Evolutionary conservation across 2,329 filamentous ascomycete genomes (phyloP), one percentile per base, ranked within the genome.

Genomic region (Paecilomyces variotii): DNA sequence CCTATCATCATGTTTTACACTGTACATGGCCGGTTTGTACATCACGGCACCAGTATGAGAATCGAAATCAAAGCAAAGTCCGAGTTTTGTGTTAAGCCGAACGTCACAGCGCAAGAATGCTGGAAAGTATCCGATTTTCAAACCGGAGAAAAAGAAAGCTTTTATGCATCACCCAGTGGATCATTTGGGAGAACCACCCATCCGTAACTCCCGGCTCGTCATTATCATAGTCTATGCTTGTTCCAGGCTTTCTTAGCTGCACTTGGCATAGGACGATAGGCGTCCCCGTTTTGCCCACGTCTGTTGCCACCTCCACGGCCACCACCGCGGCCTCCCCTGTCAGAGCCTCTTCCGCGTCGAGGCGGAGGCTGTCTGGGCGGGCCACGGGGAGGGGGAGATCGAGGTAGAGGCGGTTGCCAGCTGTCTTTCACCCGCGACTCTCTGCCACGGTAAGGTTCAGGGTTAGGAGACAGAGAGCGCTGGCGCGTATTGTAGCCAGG

Each of bases 211-310:
- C 39, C 19, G 39, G 39, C 39, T 45, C 39, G 6, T 53, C 51
- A 14, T 56, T 55, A 55, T 69, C 59, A 70, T 24, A 70, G 57
- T 57, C 69, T 62, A 57, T 67, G 66, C 59, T 59, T 66, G 56
- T 72, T 68, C 69, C 70, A 72, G n/a, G 64, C 65, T 49, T 69
- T 69, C 53, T 71, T 70, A 6, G 60, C 69, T 2, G 69, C 66
- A 61, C 67, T 71, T 1, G 69, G 70, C 62, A 71, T 60, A 6
- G 71, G 71, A 39, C 70, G 70, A 63, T 74, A 73, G 7, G 61
- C 59, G 56, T 62, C 61, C 55, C 55, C 60, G 19, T 56, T 55
- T 34, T 28, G 26, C n/a, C 45, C 57, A 19, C 57, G 27, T 28
- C 53, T 25, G 34, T 50, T 30, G 50, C 56, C 57, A n/a, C 62